phyloP scores from a whole-genome alignment of 495 filamentous ascomycete genomes.

The Aspergillus sparsus region DNA sequence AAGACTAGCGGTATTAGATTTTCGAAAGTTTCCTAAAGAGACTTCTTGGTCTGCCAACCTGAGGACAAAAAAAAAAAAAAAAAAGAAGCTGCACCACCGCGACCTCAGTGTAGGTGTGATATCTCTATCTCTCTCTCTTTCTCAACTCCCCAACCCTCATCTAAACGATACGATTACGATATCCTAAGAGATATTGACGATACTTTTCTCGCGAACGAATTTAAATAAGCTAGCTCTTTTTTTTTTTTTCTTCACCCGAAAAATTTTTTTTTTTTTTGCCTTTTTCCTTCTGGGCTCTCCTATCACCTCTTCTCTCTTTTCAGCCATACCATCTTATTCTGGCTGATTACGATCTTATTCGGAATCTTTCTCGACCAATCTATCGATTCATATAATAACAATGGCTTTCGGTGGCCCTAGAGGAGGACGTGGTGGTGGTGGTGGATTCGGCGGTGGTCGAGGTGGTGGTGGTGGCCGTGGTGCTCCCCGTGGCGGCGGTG shows the following conservation, averaged over 20 bases:
- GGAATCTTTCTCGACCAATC: conserved; percentile 14
- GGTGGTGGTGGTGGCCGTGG: conserved; percentile 27
- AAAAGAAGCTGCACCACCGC: conserved; percentile 46
- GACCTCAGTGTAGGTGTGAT: conserved; percentile 34
- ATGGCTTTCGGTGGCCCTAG: conserved; percentile 47
- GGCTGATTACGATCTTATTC: conserved; percentile 19
- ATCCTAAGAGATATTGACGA: too few relatives aligned
- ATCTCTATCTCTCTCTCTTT: conserved; percentile 26
- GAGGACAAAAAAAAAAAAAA: conserved; percentile 51
- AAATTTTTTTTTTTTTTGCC: conserved; percentile 19
- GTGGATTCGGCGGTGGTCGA: conserved; percentile 25
- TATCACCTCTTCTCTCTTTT: conserved; percentile 9
- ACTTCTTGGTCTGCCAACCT: conserved; percentile 22
- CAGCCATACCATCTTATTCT: conserved; percentile 15
- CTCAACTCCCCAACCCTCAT: conserved; percentile 18
- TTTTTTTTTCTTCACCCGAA: conserved; percentile 4
- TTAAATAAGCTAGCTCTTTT: neutral
- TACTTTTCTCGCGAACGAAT: too few relatives aligned
- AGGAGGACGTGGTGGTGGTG: conserved; percentile 34
- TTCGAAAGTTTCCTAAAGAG: conserved; percentile 47
- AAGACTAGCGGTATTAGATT: conserved; percentile 45
- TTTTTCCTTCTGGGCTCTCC: neutral
- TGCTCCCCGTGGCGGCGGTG: conserved; percentile 30
- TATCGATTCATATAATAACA: conserved; percentile 33
- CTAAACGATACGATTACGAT: conserved; percentile 17